phyloP scores from a whole-genome alignment of 139 green algal genomes.

The Parachlorella kessleri region DNA sequence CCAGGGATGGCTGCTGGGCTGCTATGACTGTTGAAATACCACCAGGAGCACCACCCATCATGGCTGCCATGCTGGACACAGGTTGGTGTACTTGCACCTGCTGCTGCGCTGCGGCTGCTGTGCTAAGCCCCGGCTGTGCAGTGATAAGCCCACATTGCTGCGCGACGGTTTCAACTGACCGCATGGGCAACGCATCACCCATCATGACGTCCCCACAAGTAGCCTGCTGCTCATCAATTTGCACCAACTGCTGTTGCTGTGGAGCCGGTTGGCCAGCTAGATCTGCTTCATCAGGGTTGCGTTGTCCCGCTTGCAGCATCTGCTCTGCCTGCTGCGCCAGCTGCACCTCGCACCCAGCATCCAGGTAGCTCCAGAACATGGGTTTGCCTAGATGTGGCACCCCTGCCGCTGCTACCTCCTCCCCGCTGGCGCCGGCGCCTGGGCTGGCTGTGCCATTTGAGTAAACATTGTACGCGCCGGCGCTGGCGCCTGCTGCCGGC shows the following conservation, averaged over 20 bases:
- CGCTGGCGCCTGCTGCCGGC: background rate
- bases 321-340: conserved; percentile 1
- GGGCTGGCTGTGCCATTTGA: too few relatives aligned
- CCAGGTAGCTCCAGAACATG: conserved; percentile 38
- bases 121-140: background rate
- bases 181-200: background rate
- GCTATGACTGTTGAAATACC: too few relatives aligned
- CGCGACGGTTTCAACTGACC: background rate
- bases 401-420: too few relatives aligned
- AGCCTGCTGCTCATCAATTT: background rate
- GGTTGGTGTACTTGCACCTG: background rate
- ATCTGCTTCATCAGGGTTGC: background rate
- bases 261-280: background rate
- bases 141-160: too few relatives aligned
- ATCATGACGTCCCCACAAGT: background rate
- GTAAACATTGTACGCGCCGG: too few relatives aligned
- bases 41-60: background rate
- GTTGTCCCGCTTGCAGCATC: background rate
- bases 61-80: conserved; percentile 4
- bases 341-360: background rate
- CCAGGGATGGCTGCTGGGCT: too few relatives aligned
- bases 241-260: background rate
- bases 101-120: background rate
- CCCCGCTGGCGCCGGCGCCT: too few relatives aligned
- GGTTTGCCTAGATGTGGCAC: too few relatives aligned